Conservation (phyloP, 164 flowering plant genomes). For the Saururus chinensis region DNA sequence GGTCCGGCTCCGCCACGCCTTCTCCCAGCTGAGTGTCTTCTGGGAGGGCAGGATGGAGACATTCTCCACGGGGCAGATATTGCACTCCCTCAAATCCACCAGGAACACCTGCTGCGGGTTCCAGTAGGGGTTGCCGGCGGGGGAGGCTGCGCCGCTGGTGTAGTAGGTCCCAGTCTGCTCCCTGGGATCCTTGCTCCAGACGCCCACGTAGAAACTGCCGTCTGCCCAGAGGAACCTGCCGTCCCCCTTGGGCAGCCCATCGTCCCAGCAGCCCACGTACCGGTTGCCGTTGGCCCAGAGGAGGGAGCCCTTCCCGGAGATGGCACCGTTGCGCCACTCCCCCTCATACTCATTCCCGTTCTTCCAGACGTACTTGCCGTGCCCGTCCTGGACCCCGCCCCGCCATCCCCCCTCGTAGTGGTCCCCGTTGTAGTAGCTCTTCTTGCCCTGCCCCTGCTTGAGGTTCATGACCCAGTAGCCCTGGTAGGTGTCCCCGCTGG, state of each 20-base stretch:
- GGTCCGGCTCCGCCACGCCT: conserved; percentile 31
- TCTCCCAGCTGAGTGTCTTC: conserved; percentile 28
- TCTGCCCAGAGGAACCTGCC: conserved; percentile 57
- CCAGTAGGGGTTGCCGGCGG: conserved; percentile 37
- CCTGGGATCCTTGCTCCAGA: conserved; percentile 51
- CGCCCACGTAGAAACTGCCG: conserved; percentile 61
- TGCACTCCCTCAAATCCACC: conserved; percentile 37
- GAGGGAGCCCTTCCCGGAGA: conserved; percentile 47
- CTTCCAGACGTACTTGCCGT: conserved; percentile 66
- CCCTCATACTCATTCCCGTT: conserved; percentile 51
- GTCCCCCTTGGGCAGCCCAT: conserved; percentile 53
- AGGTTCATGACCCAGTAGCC: conserved; percentile 73
- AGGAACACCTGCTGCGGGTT: conserved; percentile 56
- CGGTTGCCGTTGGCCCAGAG: conserved; percentile 53
- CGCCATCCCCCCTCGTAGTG: conserved; percentile 83
- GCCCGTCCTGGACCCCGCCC: conserved; percentile 60
- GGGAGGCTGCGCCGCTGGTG: conserved; percentile 26
- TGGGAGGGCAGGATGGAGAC: conserved; percentile 70
- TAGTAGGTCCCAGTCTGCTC: conserved; percentile 62
- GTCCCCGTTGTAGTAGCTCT: conserved; percentile 61
- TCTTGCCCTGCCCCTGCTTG: conserved; percentile 64
- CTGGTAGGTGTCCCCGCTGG: conserved; percentile 45
- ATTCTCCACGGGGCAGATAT: conserved; percentile 50
- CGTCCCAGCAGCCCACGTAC: conserved; percentile 68
- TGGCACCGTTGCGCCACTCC: conserved; percentile 47